These are phyloP conservation scores for Diospyros kaki DNA, from an alignment of 148 eudicot species.

Conservation along the genomic window DNA sequence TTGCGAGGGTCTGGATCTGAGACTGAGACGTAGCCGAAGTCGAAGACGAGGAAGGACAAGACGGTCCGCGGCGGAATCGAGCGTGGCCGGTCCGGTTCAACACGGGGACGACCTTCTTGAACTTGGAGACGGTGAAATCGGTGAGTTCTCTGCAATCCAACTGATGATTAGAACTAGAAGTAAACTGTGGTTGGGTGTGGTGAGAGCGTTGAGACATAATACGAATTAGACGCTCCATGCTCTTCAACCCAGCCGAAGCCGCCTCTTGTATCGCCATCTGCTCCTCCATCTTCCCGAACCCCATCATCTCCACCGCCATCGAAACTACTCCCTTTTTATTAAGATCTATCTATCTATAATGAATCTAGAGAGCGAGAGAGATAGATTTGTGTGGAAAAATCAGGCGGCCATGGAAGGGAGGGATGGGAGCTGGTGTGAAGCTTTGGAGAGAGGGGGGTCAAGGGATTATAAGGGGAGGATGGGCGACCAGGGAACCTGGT, in stretches of 20 bases:
- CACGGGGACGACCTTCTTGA: constrained; percentile 35
- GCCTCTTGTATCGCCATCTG: constrained; percentile 32
- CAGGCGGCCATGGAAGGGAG: neutral
- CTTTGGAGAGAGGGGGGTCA: no score
- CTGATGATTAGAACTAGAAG: neutral
- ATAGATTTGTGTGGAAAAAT: neutral
- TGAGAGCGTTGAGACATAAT: constrained; percentile 26
- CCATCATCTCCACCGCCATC: neutral
- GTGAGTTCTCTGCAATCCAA: constrained; percentile 34
- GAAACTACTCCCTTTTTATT: neutral
- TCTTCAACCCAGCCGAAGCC: constrained; percentile 37
- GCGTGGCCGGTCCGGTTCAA: constrained; percentile 72
- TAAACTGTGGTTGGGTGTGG: neutral
- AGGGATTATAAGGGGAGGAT: no score
- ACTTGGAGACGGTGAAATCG: constrained; percentile 43
- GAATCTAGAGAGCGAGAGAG: neutral
- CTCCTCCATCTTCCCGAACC: constrained; percentile 15
- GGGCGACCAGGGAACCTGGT: no score
- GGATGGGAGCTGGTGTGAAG: no score
- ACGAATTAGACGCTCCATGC: constrained; percentile 44
- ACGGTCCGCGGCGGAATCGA: constrained; percentile 65
- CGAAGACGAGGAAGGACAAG: constrained; percentile 1
- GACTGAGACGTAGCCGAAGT: neutral
- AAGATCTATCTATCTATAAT: neutral
- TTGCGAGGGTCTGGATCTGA: neutral